These are phyloP conservation scores for Phialemonium atrogriseum DNA, from an alignment of 2,329 filamentous ascomycete genomes.

Conservation along the genomic window DNA sequence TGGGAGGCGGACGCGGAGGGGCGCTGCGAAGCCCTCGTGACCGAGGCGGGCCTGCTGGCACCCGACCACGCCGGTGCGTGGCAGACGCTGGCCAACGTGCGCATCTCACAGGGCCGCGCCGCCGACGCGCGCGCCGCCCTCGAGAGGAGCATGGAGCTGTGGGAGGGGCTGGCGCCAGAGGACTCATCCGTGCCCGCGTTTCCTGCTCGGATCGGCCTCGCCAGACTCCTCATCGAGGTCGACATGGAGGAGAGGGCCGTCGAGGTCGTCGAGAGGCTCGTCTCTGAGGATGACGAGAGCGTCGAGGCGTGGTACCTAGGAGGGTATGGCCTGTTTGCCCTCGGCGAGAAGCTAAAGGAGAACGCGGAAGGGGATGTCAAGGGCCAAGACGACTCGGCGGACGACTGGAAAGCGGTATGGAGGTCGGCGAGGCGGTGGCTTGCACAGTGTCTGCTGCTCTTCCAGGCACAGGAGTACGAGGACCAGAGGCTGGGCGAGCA, in stretches of 20 bases:
- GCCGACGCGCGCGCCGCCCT: conserved; percentile 78
- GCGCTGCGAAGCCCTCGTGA: conserved; percentile 80
- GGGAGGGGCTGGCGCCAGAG: conserved; percentile 68
- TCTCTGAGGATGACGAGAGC: conserved; percentile 84
- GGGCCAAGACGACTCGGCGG: conserved; percentile 22
- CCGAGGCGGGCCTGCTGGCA: conserved; percentile 79
- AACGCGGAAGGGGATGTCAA: conserved; percentile 14
- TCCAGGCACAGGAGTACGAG: conserved; percentile 71
- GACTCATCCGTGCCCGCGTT: conserved; percentile 76
- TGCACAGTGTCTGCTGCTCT: conserved; percentile 72
- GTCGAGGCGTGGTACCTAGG: conserved; percentile 97
- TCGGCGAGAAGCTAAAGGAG: conserved; percentile 60
- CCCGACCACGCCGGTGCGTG: conserved; percentile 80
- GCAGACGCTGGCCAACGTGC: conserved; percentile 88
- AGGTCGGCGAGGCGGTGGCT: conserved; percentile 77
- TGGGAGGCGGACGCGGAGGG: conserved; percentile 87
- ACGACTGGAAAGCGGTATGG: conserved; percentile 55
- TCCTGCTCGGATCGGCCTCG: conserved; percentile 72
- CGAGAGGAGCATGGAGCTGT: conserved; percentile 69
- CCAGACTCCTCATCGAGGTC: conserved; percentile 82
- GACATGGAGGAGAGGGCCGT: conserved; percentile 79
- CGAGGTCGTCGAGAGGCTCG: conserved; percentile 73
- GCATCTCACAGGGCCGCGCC: conserved; percentile 74
- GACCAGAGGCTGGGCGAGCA: conserved; percentile 72
- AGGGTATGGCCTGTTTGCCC: conserved; percentile 82